Percentiles rank a stretch among this genome's conserved stretches.
phyloP scores from a whole-genome alignment of 2,329 filamentous ascomycete species.

The Escovopsis weberi region DNA sequence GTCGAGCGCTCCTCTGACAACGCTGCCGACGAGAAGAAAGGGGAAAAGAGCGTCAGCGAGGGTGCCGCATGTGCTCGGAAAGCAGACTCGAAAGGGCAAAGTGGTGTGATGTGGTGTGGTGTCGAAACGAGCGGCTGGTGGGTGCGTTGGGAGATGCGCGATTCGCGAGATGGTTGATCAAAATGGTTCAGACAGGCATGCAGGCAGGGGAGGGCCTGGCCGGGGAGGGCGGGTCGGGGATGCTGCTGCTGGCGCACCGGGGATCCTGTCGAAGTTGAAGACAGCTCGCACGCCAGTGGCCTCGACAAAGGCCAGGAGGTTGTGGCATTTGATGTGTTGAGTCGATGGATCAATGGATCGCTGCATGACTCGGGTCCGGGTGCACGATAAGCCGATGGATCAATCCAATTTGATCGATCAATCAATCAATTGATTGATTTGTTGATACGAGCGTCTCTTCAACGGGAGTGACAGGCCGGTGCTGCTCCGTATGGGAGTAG shows the following conservation, averaged over 20 bases:
- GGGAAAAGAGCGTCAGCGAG: neutral
- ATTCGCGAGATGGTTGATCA: no score
- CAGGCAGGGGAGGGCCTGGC: no score
- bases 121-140: neutral
- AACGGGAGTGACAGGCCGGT: no score
- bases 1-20: neutral
- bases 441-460: neutral
- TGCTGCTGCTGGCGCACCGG: no score
- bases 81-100: no score
- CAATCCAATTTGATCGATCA: neutral
- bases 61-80: neutral
- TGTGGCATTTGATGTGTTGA: neutral
- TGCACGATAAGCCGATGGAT: constrained; percentile 7
- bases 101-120: no score
- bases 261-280: no score
- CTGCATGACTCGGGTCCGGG: constrained; percentile 1
- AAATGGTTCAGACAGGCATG: no score
- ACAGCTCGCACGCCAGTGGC: no score
- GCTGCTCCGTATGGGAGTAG: no score
- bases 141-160: neutral
- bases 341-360: neutral
- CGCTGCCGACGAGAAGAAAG: neutral
- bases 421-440: neutral
- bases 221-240: no score
- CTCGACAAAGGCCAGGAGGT: neutral